Base-by-base conservation (phyloP, 2,329 filamentous ascomycete species). In the Fusarium sp. region DNA sequence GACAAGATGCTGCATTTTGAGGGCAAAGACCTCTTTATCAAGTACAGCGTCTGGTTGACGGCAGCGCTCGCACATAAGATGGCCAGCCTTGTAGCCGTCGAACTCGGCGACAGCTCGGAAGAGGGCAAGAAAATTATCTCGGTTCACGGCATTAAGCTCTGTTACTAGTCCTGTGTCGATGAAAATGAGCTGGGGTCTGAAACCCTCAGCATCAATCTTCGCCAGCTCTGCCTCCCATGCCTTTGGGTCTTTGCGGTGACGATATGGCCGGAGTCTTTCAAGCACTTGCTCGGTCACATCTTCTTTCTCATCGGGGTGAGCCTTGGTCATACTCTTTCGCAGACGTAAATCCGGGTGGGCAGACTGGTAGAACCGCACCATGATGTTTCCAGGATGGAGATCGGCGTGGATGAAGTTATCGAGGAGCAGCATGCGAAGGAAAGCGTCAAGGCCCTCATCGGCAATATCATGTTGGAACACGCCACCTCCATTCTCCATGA, bases 321-420 rank as follows among this genome's bases (percentile, higher is more conserved):
- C 71, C 45, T 78, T 71, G 6, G 74, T 70, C 20, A 71, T 47
- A 59, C 72, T 69, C 30, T 70, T 73, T 47, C 73, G 71, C 14
- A 78, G 57, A 6, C 73, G 76, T 1, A 96, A 82, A 48, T 91
- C 87, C 0, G 95, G 87, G 64, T 90, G 86, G 15, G 89, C 88
- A 0, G 94, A 89, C 74, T 95, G 90, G 80, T 98, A 97, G 82
- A 99, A 99, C 67, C 96, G 93, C 46, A 99, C 95, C 94, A 99
- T 98, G 80, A 99, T 98, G 78, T 99, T 99, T 25, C 96, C 96
- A 0, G 96, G 96, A 76, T 99, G 96, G 30, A 99, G 82, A 76
- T 99, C 96, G 7, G 96, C 95, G 76, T 99, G 96, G 25, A 97
- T 90, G 78, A 99, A 99, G 78, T 99, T 99, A 78, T 99, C 96